A percentile compares a stretch with the other conserved stretches of the same genome.
These are phyloP conservation scores for Suillus luteus DNA, from an alignment of 768 basidiomycete genomes.

Conservation along the genomic window DNA sequence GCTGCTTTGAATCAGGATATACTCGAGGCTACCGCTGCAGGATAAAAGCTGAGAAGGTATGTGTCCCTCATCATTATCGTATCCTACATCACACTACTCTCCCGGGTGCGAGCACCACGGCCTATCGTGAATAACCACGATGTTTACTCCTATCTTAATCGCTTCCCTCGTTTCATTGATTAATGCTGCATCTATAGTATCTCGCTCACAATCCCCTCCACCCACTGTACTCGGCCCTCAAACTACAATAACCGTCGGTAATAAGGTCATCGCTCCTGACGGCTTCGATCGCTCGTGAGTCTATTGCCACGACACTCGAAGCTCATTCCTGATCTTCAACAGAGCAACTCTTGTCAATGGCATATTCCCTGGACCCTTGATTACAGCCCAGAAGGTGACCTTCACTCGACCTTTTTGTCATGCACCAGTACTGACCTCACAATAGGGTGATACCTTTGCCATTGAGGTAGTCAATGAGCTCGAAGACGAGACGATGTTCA, in stretches of 20 bases:
- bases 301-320: not conserved
- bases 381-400: constrained; percentile 38
- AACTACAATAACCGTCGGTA: constrained; percentile 38
- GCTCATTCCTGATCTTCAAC: not conserved
- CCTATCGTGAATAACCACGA: constrained; percentile 10
- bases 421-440: constrained; percentile 15
- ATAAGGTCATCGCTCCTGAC: constrained; percentile 47
- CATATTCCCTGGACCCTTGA: constrained; percentile 47
- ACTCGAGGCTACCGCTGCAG: not conserved
- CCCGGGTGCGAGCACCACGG: not conserved
- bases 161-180: constrained; percentile 14
- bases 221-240: constrained; percentile 19
- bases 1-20: not conserved
- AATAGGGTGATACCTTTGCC: constrained; percentile 38
- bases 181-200: constrained; percentile 23
- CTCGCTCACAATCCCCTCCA: constrained; percentile 15
- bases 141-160: constrained; percentile 16
- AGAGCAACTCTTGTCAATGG: constrained; percentile 46
- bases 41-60: not conserved
- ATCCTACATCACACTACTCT: not conserved
- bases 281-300: constrained; percentile 44
- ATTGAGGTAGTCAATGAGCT: constrained; percentile 49
- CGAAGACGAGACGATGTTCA: constrained; percentile 47
- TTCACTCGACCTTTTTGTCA: not conserved
- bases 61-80: not conserved